Evolutionary conservation across 1,284 basidiomycete genomes (phyloP).

Genomic region (Quambalaria eucalypti): DNA sequence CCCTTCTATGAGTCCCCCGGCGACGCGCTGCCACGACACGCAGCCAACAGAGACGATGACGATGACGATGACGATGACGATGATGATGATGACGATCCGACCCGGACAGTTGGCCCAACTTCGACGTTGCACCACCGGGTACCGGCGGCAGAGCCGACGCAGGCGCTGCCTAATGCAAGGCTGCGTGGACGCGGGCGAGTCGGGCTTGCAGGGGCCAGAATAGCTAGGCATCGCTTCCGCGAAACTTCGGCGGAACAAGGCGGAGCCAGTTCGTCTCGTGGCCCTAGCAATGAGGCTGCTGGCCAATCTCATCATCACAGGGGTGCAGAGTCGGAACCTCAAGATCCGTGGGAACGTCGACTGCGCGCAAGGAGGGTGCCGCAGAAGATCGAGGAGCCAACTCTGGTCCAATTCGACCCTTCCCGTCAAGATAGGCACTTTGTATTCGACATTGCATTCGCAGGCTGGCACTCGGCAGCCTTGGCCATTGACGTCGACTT

Average conservation of each 20-base stretch:
- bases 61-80: neutral
- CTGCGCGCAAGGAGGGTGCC: neutral
- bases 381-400: neutral
- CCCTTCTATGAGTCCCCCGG: neutral
- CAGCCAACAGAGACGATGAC: neutral
- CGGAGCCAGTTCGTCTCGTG: neutral
- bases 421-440: slow-evolving; percentile 1
- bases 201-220: neutral
- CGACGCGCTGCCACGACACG: too few species aligned
- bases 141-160: slow-evolving; percentile 5
- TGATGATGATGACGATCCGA: slow-evolving; percentile 4
- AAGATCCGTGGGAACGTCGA: neutral
- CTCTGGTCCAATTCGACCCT: neutral
- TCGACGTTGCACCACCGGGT: slow-evolving; percentile 2
- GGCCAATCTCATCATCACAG: too few species aligned
- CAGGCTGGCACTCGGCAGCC: slow-evolving; percentile 3
- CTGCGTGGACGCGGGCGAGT: too few species aligned
- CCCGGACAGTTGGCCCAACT: slow-evolving; percentile 7
- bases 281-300: neutral
- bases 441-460: slow-evolving; percentile 25
- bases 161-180: neutral
- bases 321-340: too few species aligned
- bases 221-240: neutral
- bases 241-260: neutral
- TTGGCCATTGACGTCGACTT: neutral